Conservation (phyloP, 2,329 filamentous ascomycete genomes). For the Ceratocystis papillata region DNA sequence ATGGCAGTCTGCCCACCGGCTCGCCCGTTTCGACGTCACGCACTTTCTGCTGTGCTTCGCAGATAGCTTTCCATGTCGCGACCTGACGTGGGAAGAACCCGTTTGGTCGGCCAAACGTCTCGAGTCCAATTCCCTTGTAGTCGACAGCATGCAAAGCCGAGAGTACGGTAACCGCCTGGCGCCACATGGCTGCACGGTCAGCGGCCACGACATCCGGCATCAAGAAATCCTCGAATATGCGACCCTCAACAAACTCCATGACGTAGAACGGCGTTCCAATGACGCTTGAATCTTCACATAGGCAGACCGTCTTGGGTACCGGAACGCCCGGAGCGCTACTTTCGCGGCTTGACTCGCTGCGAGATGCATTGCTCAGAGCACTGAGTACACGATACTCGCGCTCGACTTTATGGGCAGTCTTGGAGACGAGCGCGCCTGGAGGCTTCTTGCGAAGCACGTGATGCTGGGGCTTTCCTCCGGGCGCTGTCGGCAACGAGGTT, state of each 20-base stretch:
- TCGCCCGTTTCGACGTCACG: conserved; percentile 65
- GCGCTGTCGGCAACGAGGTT: conserved; percentile 39
- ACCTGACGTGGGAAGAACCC: conserved; percentile 85
- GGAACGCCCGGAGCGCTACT: conserved; percentile 51
- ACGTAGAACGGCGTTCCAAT: conserved; percentile 92
- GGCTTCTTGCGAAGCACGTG: conserved; percentile 97
- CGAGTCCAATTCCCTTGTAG: conserved; percentile 55
- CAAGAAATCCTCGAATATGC: conserved; percentile 81
- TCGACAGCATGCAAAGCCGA: conserved; percentile 73
- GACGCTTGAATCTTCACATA: conserved; percentile 72
- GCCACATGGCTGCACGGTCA: conserved; percentile 65
- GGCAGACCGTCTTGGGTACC: conserved; percentile 68
- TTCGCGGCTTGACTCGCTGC: conserved; percentile 35
- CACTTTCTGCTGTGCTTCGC: conserved; percentile 61
- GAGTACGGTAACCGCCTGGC: conserved; percentile 68
- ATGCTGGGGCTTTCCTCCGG: conserved; percentile 46
- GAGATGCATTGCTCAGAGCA: conserved; percentile 47
- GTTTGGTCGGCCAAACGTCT: conserved; percentile 57
- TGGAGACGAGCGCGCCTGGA: conserved; percentile 83
- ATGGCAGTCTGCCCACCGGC: conserved; percentile 70
- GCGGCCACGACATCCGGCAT: conserved; percentile 60
- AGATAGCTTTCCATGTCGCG: conserved; percentile 69
- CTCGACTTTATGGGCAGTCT: conserved; percentile 92
- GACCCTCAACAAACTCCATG: conserved; percentile 89
- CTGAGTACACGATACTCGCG: conserved; percentile 87